Percentiles rank a stretch among this genome's conserved stretches.
phyloP scores from a whole-genome alignment of 1,284 basidiomycete species.

The Vanrija humicola region DNA sequence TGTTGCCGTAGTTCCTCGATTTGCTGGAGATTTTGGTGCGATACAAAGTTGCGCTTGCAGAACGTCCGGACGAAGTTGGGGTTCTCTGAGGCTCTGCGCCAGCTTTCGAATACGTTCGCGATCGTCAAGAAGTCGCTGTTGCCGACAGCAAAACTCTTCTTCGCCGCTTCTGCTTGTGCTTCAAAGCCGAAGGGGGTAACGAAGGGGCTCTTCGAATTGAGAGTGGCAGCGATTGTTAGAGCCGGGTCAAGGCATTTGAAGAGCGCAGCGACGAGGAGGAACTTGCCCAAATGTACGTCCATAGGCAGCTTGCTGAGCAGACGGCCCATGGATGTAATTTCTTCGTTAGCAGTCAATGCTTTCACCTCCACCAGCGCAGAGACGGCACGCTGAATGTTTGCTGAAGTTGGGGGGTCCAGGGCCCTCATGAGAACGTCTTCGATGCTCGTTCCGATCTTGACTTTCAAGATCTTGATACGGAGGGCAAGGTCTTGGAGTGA shows the following conservation, averaged over 20 bases:
- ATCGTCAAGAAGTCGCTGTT: constrained; percentile 96
- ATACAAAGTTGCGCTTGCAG: constrained; percentile 79
- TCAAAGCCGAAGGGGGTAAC: constrained; percentile 84
- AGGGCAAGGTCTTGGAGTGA: constrained; percentile 92
- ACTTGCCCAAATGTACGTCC: constrained; percentile 93
- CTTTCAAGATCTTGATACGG: constrained; percentile 94
- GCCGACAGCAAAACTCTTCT: constrained; percentile 71
- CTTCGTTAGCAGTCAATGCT: constrained; percentile 75
- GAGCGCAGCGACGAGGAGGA: constrained; percentile 77
- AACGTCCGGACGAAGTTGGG: constrained; percentile 62
- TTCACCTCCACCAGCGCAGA: constrained; percentile 82
- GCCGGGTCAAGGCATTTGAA: constrained; percentile 93
- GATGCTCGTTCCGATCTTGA: constrained; percentile 79
- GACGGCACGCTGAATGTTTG: constrained; percentile 90
- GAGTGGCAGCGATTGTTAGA: constrained; percentile 86
- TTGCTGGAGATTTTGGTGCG: constrained; percentile 88
- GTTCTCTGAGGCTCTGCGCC: constrained; percentile 75
- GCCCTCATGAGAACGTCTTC: constrained; percentile 86
- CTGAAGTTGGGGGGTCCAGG: constrained; percentile 79
- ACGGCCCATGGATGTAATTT: constrained; percentile 92
- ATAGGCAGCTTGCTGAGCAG: constrained; percentile 86
- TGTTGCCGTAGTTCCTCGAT: constrained; percentile 97
- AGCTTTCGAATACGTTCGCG: constrained; percentile 83
- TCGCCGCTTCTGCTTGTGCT: constrained; percentile 79
- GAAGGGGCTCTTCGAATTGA: constrained; percentile 93